These are phyloP conservation scores for Chlamydomonas sp. DNA, from an alignment of 139 green algal genomes.

Conservation along the genomic window DNA sequence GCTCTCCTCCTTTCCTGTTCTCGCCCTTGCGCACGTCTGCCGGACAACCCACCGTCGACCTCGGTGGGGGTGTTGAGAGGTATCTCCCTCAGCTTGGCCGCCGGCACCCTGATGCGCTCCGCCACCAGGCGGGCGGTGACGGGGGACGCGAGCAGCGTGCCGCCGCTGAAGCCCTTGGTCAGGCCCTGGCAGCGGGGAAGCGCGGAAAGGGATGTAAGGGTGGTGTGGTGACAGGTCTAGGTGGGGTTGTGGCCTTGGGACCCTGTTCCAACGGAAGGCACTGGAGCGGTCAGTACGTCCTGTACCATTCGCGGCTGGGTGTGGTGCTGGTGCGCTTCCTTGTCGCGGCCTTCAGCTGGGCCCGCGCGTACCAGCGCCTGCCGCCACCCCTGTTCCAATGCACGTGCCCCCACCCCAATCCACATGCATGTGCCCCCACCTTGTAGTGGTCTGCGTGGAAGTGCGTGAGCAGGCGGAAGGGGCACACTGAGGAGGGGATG, in stretches of 20 bases:
- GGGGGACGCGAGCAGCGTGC: conserved; percentile 75
- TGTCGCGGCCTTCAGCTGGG: too few species aligned
- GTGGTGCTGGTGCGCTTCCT: too few species aligned
- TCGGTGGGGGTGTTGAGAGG: conserved; percentile 50
- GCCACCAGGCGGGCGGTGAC: conserved; percentile 75
- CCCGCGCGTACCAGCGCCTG: too few species aligned
- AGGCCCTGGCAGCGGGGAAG: conserved; percentile 35
- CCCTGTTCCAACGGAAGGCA: too few species aligned
- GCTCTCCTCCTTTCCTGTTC: background rate
- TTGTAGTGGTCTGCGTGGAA: conserved; percentile 93
- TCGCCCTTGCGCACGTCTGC: too few species aligned
- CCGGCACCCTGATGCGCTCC: conserved; percentile 65
- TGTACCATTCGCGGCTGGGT: too few species aligned
- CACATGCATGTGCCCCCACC: background rate
- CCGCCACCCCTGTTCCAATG: too few species aligned
- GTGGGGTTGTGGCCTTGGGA: background rate
- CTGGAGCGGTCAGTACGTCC: too few species aligned
- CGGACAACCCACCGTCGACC: conserved; percentile 49
- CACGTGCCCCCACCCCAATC: background rate
- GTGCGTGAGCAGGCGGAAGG: conserved; percentile 87
- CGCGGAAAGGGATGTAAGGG: too few species aligned
- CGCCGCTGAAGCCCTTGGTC: conserved; percentile 58
- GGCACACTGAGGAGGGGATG: background rate
- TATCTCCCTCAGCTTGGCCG: conserved; percentile 31
- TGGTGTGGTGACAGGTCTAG: background rate